Percentiles rank a stretch among this genome's conserved stretches.
These are phyloP conservation scores for Tylopilus intermedius DNA, from an alignment of 768 basidiomycete species.

Conservation along the genomic window DNA sequence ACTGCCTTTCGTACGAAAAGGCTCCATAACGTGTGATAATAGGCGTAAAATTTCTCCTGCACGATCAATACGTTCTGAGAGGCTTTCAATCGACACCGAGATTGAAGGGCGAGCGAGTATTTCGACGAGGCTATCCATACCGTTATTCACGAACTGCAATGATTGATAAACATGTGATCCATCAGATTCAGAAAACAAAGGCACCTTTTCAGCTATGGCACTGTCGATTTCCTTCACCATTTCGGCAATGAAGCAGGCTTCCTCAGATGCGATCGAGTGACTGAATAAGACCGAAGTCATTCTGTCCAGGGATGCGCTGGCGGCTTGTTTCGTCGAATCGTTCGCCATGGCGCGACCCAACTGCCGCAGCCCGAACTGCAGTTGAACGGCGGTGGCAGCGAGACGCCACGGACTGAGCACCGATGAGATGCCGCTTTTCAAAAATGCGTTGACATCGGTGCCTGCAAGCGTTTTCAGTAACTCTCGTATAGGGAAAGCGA, in stretches of 20 bases:
- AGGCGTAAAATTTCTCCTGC: constrained; percentile 68
- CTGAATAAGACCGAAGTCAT: constrained; percentile 65
- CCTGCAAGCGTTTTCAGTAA: constrained; percentile 10
- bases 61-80: constrained; percentile 43
- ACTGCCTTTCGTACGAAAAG: constrained; percentile 48
- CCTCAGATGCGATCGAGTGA: constrained; percentile 69
- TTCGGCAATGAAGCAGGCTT: constrained; percentile 80
- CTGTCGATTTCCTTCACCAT: constrained; percentile 68
- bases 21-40: constrained; percentile 63
- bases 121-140: constrained; percentile 59
- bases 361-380: constrained; percentile 71
- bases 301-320: constrained; percentile 60
- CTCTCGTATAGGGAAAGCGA: neutral
- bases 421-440: constrained; percentile 59
- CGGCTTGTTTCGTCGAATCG: constrained; percentile 45
- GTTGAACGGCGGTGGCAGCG: constrained; percentile 72
- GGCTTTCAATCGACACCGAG: constrained; percentile 23
- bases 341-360: constrained; percentile 63
- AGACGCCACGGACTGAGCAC: constrained; percentile 81
- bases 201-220: constrained; percentile 64
- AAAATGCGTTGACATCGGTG: constrained; percentile 44
- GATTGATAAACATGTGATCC: neutral
- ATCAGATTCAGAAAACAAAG: neutral
- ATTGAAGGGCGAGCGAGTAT: constrained; percentile 38
- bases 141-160: constrained; percentile 67